Conservation (phyloP, 768 basidiomycete genomes). For the Psilocybe cubensis region DNA sequence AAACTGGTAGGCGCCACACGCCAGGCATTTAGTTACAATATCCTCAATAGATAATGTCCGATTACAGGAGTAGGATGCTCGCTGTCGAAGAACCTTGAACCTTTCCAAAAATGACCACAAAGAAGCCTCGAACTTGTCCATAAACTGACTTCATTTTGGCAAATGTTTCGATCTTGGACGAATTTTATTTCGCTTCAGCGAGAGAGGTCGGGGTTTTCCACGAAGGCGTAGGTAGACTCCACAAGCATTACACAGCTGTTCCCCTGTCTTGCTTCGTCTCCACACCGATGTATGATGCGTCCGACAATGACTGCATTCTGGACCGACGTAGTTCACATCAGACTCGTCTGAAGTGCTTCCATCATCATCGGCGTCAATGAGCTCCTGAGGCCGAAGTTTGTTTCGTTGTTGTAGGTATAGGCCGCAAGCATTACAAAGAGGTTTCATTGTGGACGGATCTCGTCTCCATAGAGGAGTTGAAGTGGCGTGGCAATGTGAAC, state of each 20-base stretch:
- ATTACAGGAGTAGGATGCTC: background rate
- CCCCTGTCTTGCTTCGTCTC: slow-evolving; percentile 52
- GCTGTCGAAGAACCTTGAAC: background rate
- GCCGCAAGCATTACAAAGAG: slow-evolving; percentile 52
- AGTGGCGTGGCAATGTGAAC: slow-evolving; percentile 51
- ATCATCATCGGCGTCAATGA: slow-evolving; percentile 53
- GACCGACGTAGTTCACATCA: slow-evolving; percentile 43
- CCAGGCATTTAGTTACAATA: background rate
- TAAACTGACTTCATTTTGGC: slow-evolving; percentile 17
- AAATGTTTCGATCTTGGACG: slow-evolving; percentile 52
- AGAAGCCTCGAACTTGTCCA: background rate
- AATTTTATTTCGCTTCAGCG: slow-evolving; percentile 49
- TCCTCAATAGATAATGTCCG: slow-evolving; percentile 4
- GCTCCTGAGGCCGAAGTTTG: slow-evolving; percentile 49
- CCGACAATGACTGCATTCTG: slow-evolving; percentile 52
- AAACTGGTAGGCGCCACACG: background rate
- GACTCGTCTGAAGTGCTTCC: slow-evolving; percentile 40
- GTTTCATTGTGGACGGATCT: slow-evolving; percentile 46
- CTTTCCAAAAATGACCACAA: background rate
- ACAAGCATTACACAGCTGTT: slow-evolving; percentile 54
- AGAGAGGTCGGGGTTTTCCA: slow-evolving; percentile 49
- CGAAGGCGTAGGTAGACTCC: slow-evolving; percentile 51
- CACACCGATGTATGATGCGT: slow-evolving; percentile 54
- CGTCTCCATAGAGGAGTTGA: slow-evolving; percentile 53
- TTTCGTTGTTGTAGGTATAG: slow-evolving; percentile 51